These are phyloP conservation scores for Cryphonectria nitschkei DNA, from an alignment of 2,329 filamentous ascomycete species.

Conservation along the genomic window DNA sequence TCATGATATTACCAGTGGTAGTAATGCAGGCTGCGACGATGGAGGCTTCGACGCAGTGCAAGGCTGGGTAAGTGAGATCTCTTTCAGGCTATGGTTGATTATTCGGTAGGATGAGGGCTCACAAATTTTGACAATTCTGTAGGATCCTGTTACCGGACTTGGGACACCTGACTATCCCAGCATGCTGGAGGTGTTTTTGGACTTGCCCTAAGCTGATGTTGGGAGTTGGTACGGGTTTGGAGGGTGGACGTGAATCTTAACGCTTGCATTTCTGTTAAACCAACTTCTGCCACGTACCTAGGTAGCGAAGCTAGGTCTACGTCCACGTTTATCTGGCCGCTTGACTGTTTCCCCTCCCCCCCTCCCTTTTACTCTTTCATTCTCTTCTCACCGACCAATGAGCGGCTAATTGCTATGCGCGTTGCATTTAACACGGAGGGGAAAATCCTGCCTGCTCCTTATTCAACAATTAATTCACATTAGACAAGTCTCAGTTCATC, in stretches of 20 bases:
- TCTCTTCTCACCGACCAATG: neutral
- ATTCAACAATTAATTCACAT: too few relatives aligned
- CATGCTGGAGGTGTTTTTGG: conserved; percentile 20
- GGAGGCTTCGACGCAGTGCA: conserved; percentile 36
- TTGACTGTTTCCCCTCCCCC: neutral
- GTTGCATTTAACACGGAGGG: neutral
- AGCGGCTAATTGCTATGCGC: neutral
- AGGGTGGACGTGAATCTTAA: neutral
- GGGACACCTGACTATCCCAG: conserved; percentile 31
- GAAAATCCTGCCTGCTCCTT: neutral
- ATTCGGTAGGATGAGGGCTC: neutral
- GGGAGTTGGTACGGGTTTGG: neutral
- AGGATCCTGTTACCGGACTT: conserved; percentile 34
- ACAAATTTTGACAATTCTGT: neutral
- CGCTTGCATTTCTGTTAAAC: neutral
- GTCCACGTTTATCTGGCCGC: neutral
- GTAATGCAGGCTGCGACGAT: conserved; percentile 38
- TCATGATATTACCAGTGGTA: conserved; percentile 36
- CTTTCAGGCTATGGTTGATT: too few relatives aligned
- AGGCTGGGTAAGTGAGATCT: conserved; percentile 32
- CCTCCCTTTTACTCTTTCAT: neutral
- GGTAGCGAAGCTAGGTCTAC: neutral
- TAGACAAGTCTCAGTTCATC: neutral
- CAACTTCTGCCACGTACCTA: neutral
- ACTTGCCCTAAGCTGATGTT: conserved; percentile 6